Base-by-base conservation (phyloP, 768 basidiomycete species). In the Hericium erinaceus region DNA sequence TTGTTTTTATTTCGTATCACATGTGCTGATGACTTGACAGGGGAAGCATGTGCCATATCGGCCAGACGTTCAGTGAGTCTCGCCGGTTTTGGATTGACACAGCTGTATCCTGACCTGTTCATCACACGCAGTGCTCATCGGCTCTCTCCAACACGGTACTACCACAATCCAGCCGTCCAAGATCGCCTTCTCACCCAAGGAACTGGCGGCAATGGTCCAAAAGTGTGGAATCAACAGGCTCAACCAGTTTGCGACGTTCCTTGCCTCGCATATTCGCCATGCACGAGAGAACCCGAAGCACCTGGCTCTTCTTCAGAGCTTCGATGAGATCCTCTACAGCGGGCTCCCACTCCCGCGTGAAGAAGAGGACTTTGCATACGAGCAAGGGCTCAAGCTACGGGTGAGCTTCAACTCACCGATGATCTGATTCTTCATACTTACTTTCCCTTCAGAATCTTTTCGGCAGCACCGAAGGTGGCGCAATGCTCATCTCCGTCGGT, bases 1-100 rank as follows among this genome's bases (percentile, higher is more conserved):
- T 59, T 48, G 44, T 46, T 51, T 64, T 58, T 55, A 40, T 55
- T 62, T 62, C 56, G 60, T 65, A 63, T 67, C 68, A n/a, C 33
- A 46, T 48, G 74, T 65, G 71, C 67, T 73, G 62, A 73, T 65
- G 61, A 52, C 60, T 68, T 58, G 63, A 56, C 73, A 89, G 87
- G 76, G 87, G 89, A 57, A 86, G 84, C 74, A 86, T 90, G 85
- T 89, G 84, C 67, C 89, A 89, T 70, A 89, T 89, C 60, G 89
- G 72, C 28, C 86, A 89, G 69, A 81, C 78, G 44, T 87, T 83
- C 77, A 83, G 86, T 87, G 70, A 75, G 84, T 74, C 16, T 8
- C 63, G 18, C 52, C 57, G 39, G 13, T 52, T 49, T 56, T 33
- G 5, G 5, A 33, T 54, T 56, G 55, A 57, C 57, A 38, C 64